Conservation (phyloP, 495 filamentous ascomycete species). For the Articulospora tetracladia region DNA sequence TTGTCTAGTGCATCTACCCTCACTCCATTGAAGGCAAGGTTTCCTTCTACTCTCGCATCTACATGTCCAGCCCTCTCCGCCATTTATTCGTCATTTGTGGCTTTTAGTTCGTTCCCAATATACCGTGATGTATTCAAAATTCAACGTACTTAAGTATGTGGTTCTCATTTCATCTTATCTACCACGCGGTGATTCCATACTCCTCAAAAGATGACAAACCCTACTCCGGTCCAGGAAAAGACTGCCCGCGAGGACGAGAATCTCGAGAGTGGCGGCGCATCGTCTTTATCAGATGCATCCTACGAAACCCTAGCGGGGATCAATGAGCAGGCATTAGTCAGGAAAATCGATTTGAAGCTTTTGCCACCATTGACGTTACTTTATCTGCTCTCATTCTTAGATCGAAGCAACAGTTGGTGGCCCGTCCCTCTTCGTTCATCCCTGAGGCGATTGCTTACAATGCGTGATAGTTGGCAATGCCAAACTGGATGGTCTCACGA, state of each 20-base stretch:
- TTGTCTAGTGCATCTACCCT: neutral
- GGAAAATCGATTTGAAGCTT: constrained; percentile 61
- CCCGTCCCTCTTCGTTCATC: neutral
- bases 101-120: neutral
- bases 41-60: neutral
- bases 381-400: constrained; percentile 71
- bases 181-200: neutral
- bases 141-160: neutral
- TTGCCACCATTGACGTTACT: constrained; percentile 65
- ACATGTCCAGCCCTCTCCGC: neutral
- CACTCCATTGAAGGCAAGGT: neutral
- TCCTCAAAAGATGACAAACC: neutral
- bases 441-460: neutral
- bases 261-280: constrained; percentile 8
- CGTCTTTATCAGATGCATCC: constrained; percentile 22
- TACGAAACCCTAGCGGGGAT: constrained; percentile 30
- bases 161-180: neutral
- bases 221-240: constrained; percentile 9
- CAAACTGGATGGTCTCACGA: constrained; percentile 57
- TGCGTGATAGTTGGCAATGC: constrained; percentile 39
- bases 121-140: neutral
- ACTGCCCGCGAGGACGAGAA: constrained; percentile 7
- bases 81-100: neutral
- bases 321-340: constrained; percentile 58
- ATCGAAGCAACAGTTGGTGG: constrained; percentile 63